Base-by-base conservation (phyloP, 208 protist species). In the Acanthamoeba healyi region DNA sequence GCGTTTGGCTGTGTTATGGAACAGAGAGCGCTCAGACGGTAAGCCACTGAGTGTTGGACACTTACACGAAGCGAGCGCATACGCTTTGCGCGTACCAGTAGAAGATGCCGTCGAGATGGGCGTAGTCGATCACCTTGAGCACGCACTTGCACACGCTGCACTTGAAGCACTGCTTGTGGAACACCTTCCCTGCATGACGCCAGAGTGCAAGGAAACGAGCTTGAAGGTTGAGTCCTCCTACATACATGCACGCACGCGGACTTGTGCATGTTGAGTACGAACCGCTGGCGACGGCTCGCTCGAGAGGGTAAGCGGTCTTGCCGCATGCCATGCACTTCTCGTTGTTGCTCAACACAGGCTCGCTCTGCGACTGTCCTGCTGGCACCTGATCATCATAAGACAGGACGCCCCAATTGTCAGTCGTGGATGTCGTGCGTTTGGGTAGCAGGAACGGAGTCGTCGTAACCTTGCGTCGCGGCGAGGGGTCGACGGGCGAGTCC, bases 1-100 rank as follows among this genome's bases (percentile, higher is more conserved):
- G 89, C 44, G 89, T 93, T 93, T 74, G 89, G 89, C 89, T 93
- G 58, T n/a, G n/a, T n/a, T n/a, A n/a, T n/a, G n/a, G n/a, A n/a
- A n/a, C 9, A n/a, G n/a, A n/a, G 26, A 17, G 44, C n/a, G n/a
- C n/a, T n/a, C n/a, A n/a, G n/a, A n/a, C n/a, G n/a, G n/a, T n/a
- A n/a, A n/a, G n/a, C n/a, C n/a, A n/a, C n/a, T n/a, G n/a, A n/a
- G n/a, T n/a, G n/a, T n/a, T n/a, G 4, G 10, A 67, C 12, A 46
- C 26, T 44, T 6, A 1, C 1, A 22, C 5, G n/a, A 29, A 2
- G 38, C 6, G 40, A n/a, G n/a, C n/a, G n/a, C n/a, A n/a, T n/a
- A n/a, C n/a, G n/a, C n/a, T n/a, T n/a, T n/a, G n/a, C n/a, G n/a
- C n/a, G 38, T 36, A 93, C 89, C 89, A 93, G 89, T 93, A 93